These are phyloP conservation scores for Solanum virginianum DNA, from an alignment of 257 asterid species.

Conservation along the genomic window DNA sequence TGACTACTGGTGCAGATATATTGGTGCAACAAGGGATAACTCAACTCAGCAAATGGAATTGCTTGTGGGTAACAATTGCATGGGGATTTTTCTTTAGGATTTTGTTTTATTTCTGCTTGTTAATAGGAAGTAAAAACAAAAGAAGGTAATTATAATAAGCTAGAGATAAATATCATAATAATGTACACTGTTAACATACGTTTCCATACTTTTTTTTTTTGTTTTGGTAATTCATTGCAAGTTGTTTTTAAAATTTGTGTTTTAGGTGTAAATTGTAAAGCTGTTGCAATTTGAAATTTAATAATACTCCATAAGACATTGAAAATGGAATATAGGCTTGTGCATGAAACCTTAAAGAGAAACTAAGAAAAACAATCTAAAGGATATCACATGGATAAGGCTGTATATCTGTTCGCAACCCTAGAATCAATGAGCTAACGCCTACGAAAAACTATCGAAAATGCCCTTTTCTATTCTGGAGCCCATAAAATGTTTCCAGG, in stretches of 20 bases:
- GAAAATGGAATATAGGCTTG: no score
- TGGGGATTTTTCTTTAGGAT: slow-evolving; percentile 32
- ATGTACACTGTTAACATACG: neutral
- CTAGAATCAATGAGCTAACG: no score
- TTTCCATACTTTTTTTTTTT: neutral
- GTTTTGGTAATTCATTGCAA: neutral
- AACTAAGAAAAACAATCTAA: no score
- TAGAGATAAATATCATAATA: neutral
- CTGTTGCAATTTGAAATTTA: neutral
- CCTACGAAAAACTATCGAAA: no score
- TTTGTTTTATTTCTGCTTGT: slow-evolving; percentile 19
- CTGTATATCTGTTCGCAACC: no score
- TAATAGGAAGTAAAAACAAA: slow-evolving; percentile 20
- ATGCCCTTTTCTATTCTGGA: no score
- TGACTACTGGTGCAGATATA: slow-evolving; percentile 23
- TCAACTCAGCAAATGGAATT: slow-evolving; percentile 19
- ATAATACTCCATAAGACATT: no score
- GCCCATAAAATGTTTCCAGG: no score
- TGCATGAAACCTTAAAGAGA: no score
- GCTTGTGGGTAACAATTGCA: slow-evolving; percentile 21
- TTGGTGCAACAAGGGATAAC: slow-evolving; percentile 19
- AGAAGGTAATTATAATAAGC: slow-evolving; percentile 4
- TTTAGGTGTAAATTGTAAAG: neutral
- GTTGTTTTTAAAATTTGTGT: neutral
- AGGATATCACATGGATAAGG: no score